Base-by-base conservation (phyloP, 2,329 filamentous ascomycete genomes). In the Hymenoscyphus repandus region DNA sequence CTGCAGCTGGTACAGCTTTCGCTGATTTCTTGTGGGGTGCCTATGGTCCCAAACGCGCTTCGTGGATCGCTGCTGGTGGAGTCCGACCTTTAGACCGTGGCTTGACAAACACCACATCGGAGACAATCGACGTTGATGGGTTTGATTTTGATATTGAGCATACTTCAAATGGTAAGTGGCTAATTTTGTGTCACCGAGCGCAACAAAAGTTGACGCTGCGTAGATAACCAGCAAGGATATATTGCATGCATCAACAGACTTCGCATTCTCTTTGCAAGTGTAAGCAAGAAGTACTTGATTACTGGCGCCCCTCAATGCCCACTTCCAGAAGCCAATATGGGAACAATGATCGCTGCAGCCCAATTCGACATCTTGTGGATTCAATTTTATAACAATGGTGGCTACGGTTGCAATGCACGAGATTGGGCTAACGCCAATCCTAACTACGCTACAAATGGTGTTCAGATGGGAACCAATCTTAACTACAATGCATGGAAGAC, bases 11-110 rank as follows among this genome's bases (percentile, higher is more conserved):
- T 6, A 61, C 61, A 7, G 61, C 58, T 40, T 64, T 74, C 33
- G 66, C 65, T 4, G 59, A 65, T 44, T 66, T 71, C 37, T 58
- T 74, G 10, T 74, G 70, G 69, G 61, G 60, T 33, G 67, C 71
- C 44, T 73, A 72, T 50, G 71, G 71, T 9, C 70, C 71, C 5
- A 60, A 60, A 17, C 63, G 66, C n/a, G 46, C 58, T 3, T 50
- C 52, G 7, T 69, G 65, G 66, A 62, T 62, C 22, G 22, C 22
- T 4, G 22, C 22, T 27, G 22, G 22, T 46, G 60, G 66, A 39
- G 49, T 61, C 33, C 60, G 62, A 31, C 64, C 64, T 32, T 49
- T 66, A 17, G 62, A 64, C 42, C 50, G 53, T 38, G 58, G 60
- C 12, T 46, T 32, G 5, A 47, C 33, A 20, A 57, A 57, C 39